Conservation (phyloP, 2,329 filamentous ascomycete species). For the Endoconidiophora laricicola region DNA sequence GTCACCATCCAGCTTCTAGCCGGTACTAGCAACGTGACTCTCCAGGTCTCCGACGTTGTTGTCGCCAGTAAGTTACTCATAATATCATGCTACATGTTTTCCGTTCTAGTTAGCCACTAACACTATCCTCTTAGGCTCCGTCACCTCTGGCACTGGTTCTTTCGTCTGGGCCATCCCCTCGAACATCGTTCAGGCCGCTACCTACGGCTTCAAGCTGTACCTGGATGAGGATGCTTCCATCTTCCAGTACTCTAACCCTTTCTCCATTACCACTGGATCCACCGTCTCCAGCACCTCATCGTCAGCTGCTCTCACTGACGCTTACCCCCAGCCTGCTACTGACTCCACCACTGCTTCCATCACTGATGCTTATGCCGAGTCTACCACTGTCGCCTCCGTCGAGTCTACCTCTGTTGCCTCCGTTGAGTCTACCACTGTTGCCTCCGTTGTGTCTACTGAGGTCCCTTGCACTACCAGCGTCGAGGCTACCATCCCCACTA, state of each 20-base stretch:
- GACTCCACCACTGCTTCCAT: slow-evolving; percentile 12
- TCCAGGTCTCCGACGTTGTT: slow-evolving; percentile 18
- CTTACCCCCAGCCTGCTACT: slow-evolving; percentile 15
- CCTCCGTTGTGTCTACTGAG: slow-evolving; percentile 16
- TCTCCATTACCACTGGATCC: slow-evolving; percentile 29
- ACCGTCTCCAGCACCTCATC: slow-evolving; percentile 12
- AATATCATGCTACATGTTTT: neutral
- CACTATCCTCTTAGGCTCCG: slow-evolving; percentile 22
- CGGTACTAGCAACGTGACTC: slow-evolving; percentile 28
- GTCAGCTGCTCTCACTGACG: slow-evolving; percentile 12
- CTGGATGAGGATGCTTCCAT: slow-evolving; percentile 28
- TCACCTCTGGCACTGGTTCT: slow-evolving; percentile 27
- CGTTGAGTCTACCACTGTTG: neutral
- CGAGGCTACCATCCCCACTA: slow-evolving; percentile 17
- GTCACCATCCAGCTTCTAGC: slow-evolving; percentile 39
- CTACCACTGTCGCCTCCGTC: slow-evolving; percentile 17
- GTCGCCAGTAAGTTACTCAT: slow-evolving; percentile 32
- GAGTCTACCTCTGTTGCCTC: slow-evolving; percentile 15
- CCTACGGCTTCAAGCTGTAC: slow-evolving; percentile 42
- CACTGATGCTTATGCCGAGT: slow-evolving; percentile 15
- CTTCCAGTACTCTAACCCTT: slow-evolving; percentile 49
- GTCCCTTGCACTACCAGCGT: slow-evolving; percentile 17
- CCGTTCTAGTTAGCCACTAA: neutral
- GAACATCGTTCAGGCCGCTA: slow-evolving; percentile 26
- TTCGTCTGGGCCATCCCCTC: slow-evolving; percentile 36